Base-by-base conservation (phyloP, 176 grass and related monocot species). In the Thalia dealbata region DNA sequence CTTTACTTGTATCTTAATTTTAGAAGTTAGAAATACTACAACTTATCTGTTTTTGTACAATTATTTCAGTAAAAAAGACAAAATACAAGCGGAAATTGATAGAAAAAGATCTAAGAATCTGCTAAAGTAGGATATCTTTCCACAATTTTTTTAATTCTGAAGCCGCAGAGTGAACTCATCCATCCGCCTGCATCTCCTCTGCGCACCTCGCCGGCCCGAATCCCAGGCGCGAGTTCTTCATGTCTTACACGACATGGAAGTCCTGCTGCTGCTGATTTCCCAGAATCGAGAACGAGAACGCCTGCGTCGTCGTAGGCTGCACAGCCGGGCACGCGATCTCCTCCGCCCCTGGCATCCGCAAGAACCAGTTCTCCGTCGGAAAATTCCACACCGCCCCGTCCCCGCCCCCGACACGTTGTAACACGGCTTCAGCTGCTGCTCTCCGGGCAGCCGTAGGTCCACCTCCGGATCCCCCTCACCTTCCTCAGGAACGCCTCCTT, bases 181-280 rank as follows among this genome's bases (percentile, higher is more conserved):
- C 12, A 9, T 9, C 62, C 4, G 56, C 24, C 81, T 85, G 91
- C 14, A 91, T 72, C 42, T 99, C 90, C 14, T 99, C 90, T 13
- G 95, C 90, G 55, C 95, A 99, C n/a, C 62, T 80, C 41, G 78
- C 85, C 6, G 90, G 90, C 14, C 83, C 90, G 61, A 99, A 99
- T 16, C 95, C 95, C 2, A 95, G 79, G n/a, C 81, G 79, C 51
- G 81, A 82, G 50, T 76, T 75, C 26, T 95, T 72, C 45, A 99
- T 54, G 65, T 99, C 95, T 19, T 95, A 99, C 4, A 89, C 58
- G 1, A 99, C 76, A 21, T 99, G 87, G 78, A 99, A 99, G 59
- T 99, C 95, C 74, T 99, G 95, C 78, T 99, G 95, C 81, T 88
- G 95, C 77, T 88, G 93, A 73, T 99, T 99, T 10, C 95, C 90